A percentile compares a stretch with the other conserved stretches of the same genome.
These are phyloP conservation scores for Paecilomyces niveus DNA, from an alignment of 2,329 filamentous ascomycete species.

Conservation along the genomic window DNA sequence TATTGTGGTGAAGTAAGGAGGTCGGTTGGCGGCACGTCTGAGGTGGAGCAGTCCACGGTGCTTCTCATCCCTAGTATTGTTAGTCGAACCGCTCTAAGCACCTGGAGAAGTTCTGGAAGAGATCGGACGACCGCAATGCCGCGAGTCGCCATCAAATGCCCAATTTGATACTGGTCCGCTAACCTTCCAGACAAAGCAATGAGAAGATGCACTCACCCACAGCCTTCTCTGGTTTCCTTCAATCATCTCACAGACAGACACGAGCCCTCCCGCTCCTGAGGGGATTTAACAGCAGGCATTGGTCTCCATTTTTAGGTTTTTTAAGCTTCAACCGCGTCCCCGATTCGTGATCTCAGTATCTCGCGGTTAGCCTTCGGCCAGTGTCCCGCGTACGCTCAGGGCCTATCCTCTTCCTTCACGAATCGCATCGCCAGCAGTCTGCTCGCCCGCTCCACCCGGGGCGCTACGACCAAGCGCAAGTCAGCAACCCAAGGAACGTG, in stretches of 20 bases:
- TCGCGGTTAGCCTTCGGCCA: not conserved
- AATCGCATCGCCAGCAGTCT: not conserved
- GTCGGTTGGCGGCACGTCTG: not conserved
- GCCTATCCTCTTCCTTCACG: not conserved
- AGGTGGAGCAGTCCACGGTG: not conserved
- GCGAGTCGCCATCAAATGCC: not conserved
- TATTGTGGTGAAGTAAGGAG: not conserved
- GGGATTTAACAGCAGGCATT: not conserved
- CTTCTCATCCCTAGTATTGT: not conserved
- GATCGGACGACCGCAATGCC: not conserved
- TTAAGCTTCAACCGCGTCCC: not conserved
- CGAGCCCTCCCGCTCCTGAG: not conserved
- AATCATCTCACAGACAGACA: not conserved
- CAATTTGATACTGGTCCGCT: not conserved
- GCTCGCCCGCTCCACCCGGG: not conserved
- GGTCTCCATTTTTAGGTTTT: not conserved
- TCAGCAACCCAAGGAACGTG: not conserved
- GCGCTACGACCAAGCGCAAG: not conserved
- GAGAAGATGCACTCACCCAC: not conserved
- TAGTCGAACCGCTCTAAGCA: not conserved
- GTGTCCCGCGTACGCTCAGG: not conserved
- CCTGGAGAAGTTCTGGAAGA: not conserved
- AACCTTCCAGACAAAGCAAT: not conserved
- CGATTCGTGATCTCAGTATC: not conserved
- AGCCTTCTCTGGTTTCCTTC: not conserved